Evolutionary conservation across 2,329 filamentous ascomycete species (phyloP), one percentile per base, ranked within the genome.

Genomic region (Ascochyta pisi): DNA sequence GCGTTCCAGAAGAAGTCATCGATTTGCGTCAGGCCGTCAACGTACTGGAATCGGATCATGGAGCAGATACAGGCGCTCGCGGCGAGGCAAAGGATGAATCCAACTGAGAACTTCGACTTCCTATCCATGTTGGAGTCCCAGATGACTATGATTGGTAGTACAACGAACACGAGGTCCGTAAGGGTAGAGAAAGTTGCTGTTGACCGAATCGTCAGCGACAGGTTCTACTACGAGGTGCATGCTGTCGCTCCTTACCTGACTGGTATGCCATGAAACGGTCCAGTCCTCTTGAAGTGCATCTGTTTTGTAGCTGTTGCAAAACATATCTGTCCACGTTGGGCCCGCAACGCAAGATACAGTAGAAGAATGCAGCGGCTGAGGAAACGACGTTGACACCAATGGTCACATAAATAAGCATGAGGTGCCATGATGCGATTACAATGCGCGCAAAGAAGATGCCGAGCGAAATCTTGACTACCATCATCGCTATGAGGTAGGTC

Each of bases 121-220:
- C 63, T 63, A 41, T 80, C 78, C 81, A 88, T 86, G 55, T 84
- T 82, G 37, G 86, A 69, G 29, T 82, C 79, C 75, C 78, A 82
- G 3, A 88, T 76, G 2, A 89, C 70, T 33, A 81, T 77, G 3
- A 83, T 75, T 0, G 74, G 73, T 4, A 76, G 52, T 6, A 60
- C 15, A 3, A 70, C 58, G 22, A 76, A 74, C 2, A 72, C 50
- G 10, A 69, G 57, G 39, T 77, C 73, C 0, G 73, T 74, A 15
- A 72, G 31, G 0, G 71, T 69, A 13, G 66, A 69, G 26, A 74
- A 57, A 1, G 66, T 56, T 15, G 73, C 71, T 65, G 15, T 43
- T 9, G 26, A 16, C 8, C 8, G 3, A 3, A 10, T 1, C 4
- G 29, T 54, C 19, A 54, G 43, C 15, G 6, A 27, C 1, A 10